Evolutionary conservation across 176 grass and related monocot genomes (phyloP), one percentile per base, ranked within the genome.

Genomic region (Ananas comosus): DNA sequence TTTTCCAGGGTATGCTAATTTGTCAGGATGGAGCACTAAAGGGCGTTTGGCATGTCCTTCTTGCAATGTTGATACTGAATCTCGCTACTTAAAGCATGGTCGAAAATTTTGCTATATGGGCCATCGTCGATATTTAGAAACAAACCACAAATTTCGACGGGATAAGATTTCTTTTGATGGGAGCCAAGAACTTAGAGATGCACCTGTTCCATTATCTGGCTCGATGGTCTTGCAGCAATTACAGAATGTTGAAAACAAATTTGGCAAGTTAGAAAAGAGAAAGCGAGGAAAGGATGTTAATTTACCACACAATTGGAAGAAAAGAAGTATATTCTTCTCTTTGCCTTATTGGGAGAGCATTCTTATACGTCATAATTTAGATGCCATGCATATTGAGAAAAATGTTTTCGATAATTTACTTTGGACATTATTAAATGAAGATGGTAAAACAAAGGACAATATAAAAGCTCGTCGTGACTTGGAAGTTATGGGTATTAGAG

Each of bases 301-400:
- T 10, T 53, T 53, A 53, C 51, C 51, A 53, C 5, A 53, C 13
- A 53, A 53, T 52, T 66, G 11, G 64, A 66, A 18, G 22, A 23
- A 23, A 23, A 23, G 22, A 23, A 23, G 22, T 23, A 22, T 65
- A 3, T 42, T 65, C 22, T 23, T 23, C 22, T 13, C 7, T 3
- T 49, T 48, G 11, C 11, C 11, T 14, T 67, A 67, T 65, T 47
- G 11, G 25, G 2, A 65, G 3, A 65, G 13, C 0, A 11, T 67
- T 29, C 19, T 42, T 3, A 42, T 67, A 9, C 11, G 64, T 14
- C 25, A 67, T 47, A 47, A 67, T 48, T 47, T 67, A 14, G 28
- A 67, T 67, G 25, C 4, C 2, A 67, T 67, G 64, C 64, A 67
- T 8, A 49, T 49, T 13, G 64, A 67, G 27, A 66, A 66, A 14